A percentile compares a stretch with the other conserved stretches of the same genome.
These are phyloP conservation scores for Groenewaldozyma sp. DNA, from an alignment of 1,139 yeast genomes.

Conservation along the genomic window DNA sequence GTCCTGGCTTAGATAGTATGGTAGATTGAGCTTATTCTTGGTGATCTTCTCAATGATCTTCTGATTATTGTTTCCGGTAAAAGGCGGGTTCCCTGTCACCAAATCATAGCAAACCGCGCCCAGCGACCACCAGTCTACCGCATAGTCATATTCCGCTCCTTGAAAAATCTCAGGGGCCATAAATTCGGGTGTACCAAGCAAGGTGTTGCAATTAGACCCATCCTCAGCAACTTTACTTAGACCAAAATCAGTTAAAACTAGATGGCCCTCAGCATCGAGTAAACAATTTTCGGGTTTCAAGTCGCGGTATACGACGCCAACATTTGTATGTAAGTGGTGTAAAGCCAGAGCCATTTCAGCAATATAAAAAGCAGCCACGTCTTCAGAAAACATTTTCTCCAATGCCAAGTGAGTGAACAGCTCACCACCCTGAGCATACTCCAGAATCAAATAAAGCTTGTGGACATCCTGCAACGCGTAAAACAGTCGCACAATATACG, in stretches of 20 bases:
- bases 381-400: slow-evolving; percentile 76
- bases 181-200: slow-evolving; percentile 91
- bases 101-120: slow-evolving; percentile 86
- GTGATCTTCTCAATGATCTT: slow-evolving; percentile 73
- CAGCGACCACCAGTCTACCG: slow-evolving; percentile 96
- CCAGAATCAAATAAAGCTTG: slow-evolving; percentile 70
- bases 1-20: slow-evolving; percentile 72
- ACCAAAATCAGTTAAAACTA: slow-evolving; percentile 88
- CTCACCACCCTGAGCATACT: slow-evolving; percentile 92
- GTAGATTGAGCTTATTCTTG: slow-evolving; percentile 60
- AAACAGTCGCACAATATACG: slow-evolving; percentile 77
- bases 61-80: slow-evolving; percentile 81
- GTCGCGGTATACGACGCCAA: slow-evolving; percentile 86
- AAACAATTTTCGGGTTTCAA: slow-evolving; percentile 91
- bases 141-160: slow-evolving; percentile 76
- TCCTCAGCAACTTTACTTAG: slow-evolving; percentile 63
- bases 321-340: slow-evolving; percentile 65
- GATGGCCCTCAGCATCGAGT: slow-evolving; percentile 66
- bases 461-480: slow-evolving; percentile 84
- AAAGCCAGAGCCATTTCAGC: slow-evolving; percentile 84
- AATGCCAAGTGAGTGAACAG: slow-evolving; percentile 77
- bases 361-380: slow-evolving; percentile 68
- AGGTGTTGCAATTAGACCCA: slow-evolving; percentile 51
- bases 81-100: slow-evolving; percentile 89
- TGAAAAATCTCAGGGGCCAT: slow-evolving; percentile 92